A percentile compares a stretch with the other conserved stretches of the same genome.
Conservation (phyloP, 768 basidiomycete genomes). For the Lactarius sp. region DNA sequence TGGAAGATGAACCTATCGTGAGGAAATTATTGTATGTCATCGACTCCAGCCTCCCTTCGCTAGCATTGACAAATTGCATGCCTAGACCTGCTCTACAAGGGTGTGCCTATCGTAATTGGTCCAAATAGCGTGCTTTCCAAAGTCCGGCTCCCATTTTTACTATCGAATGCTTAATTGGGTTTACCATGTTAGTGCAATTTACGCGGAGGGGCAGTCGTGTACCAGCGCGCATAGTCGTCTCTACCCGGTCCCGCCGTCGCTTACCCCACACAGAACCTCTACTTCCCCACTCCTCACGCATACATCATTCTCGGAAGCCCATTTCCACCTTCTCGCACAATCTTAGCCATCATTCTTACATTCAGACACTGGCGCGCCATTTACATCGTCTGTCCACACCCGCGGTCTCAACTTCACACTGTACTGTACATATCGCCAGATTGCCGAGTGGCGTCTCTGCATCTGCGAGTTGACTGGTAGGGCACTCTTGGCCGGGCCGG, state of each 20-base stretch:
- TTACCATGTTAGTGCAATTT: slow-evolving; percentile 48
- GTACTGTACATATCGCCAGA: slow-evolving; percentile 46
- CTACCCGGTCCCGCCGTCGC: neutral
- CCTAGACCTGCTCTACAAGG: slow-evolving; percentile 15
- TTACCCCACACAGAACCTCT: slow-evolving; percentile 39
- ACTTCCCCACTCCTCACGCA: slow-evolving; percentile 66
- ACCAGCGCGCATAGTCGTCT: slow-evolving; percentile 26
- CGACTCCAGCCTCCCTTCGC: slow-evolving; percentile 21
- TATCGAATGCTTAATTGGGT: slow-evolving; percentile 58
- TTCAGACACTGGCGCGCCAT: slow-evolving; percentile 65
- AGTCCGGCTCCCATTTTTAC: slow-evolving; percentile 49
- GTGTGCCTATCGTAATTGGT: slow-evolving; percentile 31
- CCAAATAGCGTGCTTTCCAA: slow-evolving; percentile 39
- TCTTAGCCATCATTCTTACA: slow-evolving; percentile 50
- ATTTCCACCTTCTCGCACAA: slow-evolving; percentile 47
- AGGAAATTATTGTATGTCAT: slow-evolving; percentile 42
- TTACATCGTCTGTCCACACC: slow-evolving; percentile 35
- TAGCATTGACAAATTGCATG: slow-evolving; percentile 7
- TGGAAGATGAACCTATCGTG: slow-evolving; percentile 32
- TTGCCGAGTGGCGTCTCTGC: slow-evolving; percentile 38
- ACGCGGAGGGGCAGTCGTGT: slow-evolving; percentile 28
- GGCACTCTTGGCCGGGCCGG: no score
- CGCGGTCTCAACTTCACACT: slow-evolving; percentile 52
- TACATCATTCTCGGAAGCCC: slow-evolving; percentile 63
- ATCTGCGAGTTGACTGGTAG: no score